phyloP scores from a whole-genome alignment of 2,329 filamentous ascomycete species.

The Amylocarpus encephaloides region DNA sequence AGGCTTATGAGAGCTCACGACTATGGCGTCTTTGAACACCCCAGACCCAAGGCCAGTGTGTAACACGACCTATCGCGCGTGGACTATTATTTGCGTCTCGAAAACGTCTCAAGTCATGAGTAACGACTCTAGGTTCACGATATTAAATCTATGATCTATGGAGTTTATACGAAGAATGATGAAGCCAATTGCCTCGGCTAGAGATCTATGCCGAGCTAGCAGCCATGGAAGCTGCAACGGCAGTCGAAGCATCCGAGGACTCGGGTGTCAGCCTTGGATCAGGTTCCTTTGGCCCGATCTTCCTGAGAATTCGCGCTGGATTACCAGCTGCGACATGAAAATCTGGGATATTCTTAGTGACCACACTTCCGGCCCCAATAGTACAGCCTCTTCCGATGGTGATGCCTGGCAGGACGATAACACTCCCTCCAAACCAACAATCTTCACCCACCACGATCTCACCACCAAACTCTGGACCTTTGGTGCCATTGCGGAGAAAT shows the following conservation, averaged over 20 bases:
- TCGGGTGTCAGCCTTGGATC: conserved; percentile 43
- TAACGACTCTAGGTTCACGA: background rate
- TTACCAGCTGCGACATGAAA: conserved; percentile 61
- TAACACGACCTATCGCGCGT: background rate
- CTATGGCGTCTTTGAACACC: background rate
- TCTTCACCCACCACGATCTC: conserved; percentile 73
- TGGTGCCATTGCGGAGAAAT: conserved; percentile 62
- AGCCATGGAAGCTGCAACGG: conserved; percentile 39
- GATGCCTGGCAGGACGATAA: conserved; percentile 66
- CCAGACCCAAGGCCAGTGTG: background rate
- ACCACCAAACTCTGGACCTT: conserved; percentile 68
- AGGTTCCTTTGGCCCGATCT: conserved; percentile 31
- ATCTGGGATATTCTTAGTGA: conserved; percentile 68
- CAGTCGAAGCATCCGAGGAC: conserved; percentile 59
- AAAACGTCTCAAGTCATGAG: background rate
- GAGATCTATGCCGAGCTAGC: background rate
- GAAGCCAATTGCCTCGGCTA: background rate
- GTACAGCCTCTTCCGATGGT: conserved; percentile 69
- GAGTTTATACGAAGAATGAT: too few relatives aligned
- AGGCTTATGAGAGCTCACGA: conserved; percentile 43
- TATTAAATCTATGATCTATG: background rate
- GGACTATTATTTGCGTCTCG: background rate
- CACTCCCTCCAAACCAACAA: conserved; percentile 72
- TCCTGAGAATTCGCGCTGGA: conserved; percentile 53
- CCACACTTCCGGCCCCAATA: conserved; percentile 75